Base-by-base conservation (phyloP, 345 rosid genomes). In the Cardamine resedifolia region DNA sequence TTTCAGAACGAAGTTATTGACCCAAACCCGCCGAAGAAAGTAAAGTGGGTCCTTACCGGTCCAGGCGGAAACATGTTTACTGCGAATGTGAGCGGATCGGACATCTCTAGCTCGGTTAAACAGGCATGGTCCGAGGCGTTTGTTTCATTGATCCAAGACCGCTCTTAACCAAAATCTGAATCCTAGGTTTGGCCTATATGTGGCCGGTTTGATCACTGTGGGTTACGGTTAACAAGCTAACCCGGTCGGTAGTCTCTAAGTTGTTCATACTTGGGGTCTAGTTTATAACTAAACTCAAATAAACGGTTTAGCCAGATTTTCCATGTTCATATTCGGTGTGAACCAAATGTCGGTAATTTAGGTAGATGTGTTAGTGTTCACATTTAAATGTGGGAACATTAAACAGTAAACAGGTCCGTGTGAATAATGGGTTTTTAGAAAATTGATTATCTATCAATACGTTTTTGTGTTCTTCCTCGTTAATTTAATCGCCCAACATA, bases 21-120 rank as follows among this genome's bases (percentile, higher is more conserved):
- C 50, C 68, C 79, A 60, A 78, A 26, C 50, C 81, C 80, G 15
- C 85, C 88, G 0, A 53, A 71, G 38, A 80, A 77, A 78, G 76
- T 83, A 4, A 86, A 86, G 53, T 86, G 95, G 91, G 88, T 88
- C 61, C 81, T 86, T 38, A 73, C 74, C 5, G 82, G 86, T 72
- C 75, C 80, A 4, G 49, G 79, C 7, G 86, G 81, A 61, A 73
- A 64, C 52, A 31, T 28, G 36, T 86, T 86, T 83, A 81, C 71
- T 23, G 66, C 88, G 10, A 58, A 71, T 24, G 26, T 85, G 21
- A 79, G 36, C 2, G 89, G 84, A 36, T 76, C 77, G 20, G 49
- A 55, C n/a, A 80, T 85, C 19, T 77, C 87, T 56, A 77, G 79
- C 58, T 78, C 70, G 7, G 80, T 70, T 19, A 69, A 75, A 78